Evolutionary conservation across 331 rosid species (phyloP).

Genomic region (Quercus phellos): DNA sequence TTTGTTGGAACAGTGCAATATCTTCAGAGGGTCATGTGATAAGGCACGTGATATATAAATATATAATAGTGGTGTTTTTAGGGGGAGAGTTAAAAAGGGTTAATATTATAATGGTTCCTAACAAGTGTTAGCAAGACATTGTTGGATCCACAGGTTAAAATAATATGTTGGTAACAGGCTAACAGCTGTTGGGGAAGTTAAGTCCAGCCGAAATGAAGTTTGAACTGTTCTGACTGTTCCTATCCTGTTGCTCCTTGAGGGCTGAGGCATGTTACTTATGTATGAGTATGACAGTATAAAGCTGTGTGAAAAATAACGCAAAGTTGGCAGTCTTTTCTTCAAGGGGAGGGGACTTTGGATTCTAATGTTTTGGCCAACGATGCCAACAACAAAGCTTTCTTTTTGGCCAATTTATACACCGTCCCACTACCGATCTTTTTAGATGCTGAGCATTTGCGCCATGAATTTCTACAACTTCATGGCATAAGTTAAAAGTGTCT

Average conservation of each 20-base stretch:
- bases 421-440: no score
- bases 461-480: no score
- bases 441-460: no score
- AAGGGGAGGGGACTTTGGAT: neutral
- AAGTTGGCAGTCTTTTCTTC: neutral
- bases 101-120: slow-evolving; percentile 18
- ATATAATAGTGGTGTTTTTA: neutral
- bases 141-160: slow-evolving; percentile 21
- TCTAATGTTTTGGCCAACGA: neutral
- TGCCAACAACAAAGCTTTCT: neutral
- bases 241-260: neutral
- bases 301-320: neutral
- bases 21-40: slow-evolving; percentile 50
- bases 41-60: slow-evolving; percentile 45
- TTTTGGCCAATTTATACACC: no score
- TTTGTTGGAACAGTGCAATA: slow-evolving; percentile 39
- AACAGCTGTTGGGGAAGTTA: neutral
- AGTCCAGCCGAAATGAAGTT: neutral
- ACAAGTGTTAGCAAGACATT: slow-evolving; percentile 8
- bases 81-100: slow-evolving; percentile 24
- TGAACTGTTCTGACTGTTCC: neutral
- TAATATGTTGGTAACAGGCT: slow-evolving; percentile 17
- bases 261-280: neutral
- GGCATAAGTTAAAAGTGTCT: no score
- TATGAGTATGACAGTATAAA: neutral